These are phyloP conservation scores for Mycothermus thermophilus DNA, from an alignment of 495 filamentous ascomycete genomes.

Conservation along the genomic window DNA sequence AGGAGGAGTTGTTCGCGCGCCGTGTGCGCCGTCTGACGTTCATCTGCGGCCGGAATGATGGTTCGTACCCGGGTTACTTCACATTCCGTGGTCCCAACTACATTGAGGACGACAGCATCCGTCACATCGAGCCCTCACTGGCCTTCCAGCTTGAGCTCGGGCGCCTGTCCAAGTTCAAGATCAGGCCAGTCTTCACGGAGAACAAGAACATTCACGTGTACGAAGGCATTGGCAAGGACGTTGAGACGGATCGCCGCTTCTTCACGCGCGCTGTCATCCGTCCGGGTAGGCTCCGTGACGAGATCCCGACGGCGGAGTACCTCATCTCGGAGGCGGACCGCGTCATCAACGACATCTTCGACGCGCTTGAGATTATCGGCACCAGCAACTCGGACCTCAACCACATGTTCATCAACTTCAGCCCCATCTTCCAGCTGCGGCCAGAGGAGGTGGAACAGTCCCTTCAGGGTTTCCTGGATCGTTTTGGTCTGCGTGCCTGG, in stretches of 20 bases:
- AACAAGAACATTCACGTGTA: conserved; percentile 99
- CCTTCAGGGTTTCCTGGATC: conserved; percentile 85
- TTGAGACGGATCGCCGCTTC: conserved; percentile 92
- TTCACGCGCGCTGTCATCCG: conserved; percentile 92
- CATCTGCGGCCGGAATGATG: conserved; percentile 89
- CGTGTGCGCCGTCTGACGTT: conserved; percentile 84
- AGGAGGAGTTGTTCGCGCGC: conserved; percentile 66
- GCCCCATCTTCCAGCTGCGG: conserved; percentile 80
- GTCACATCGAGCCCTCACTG: conserved; percentile 89
- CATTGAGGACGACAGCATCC: conserved; percentile 84
- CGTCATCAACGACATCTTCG: conserved; percentile 92
- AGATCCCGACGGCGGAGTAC: conserved; percentile 95
- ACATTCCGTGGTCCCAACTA: conserved; percentile 91
- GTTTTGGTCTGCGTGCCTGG: conserved; percentile 91
- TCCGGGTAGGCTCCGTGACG: conserved; percentile 82
- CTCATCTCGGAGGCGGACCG: conserved; percentile 94
- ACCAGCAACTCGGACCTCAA: conserved; percentile 99
- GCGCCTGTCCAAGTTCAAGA: conserved; percentile 88
- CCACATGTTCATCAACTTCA: conserved; percentile 99
- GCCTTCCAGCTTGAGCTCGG: conserved; percentile 96
- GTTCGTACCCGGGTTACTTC: conserved; percentile 92
- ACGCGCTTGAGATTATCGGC: conserved; percentile 94
- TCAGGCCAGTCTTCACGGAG: conserved; percentile 96
- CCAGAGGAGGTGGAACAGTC: conserved; percentile 88
- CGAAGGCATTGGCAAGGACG: conserved; percentile 84